phyloP scores from a whole-genome alignment of 352 stramenopile genomes.

The Globisporangium camurandrum region DNA sequence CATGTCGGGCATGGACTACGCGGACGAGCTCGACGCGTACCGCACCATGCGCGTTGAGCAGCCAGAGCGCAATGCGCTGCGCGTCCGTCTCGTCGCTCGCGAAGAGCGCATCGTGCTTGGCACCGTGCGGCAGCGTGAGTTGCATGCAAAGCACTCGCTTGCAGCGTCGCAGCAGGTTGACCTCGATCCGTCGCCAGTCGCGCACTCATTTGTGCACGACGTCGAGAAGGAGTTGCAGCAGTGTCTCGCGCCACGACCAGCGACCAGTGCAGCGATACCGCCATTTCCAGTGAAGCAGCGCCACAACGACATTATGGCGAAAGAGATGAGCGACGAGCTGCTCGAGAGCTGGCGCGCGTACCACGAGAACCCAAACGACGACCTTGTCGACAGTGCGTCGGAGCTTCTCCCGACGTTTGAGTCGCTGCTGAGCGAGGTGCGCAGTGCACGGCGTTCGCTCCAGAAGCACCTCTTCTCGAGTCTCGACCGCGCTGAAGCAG shows the following conservation, averaged over 20 bases:
- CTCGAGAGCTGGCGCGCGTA: slow-evolving; percentile 32
- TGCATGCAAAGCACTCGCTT: neutral
- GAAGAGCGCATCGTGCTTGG: slow-evolving; percentile 17
- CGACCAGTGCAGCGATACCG: neutral
- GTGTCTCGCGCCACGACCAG: slow-evolving; percentile 7
- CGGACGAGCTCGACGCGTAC: slow-evolving; percentile 18
- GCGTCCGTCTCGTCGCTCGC: slow-evolving; percentile 10
- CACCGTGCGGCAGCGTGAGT: neutral
- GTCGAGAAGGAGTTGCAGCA: slow-evolving; percentile 11
- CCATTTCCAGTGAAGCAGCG: slow-evolving; percentile 17
- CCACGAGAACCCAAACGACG: slow-evolving; percentile 13
- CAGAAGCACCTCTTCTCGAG: neutral
- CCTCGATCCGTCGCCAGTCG: slow-evolving; percentile 7
- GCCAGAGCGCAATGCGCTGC: slow-evolving; percentile 17
- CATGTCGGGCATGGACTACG: neutral
- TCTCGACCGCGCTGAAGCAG: no score
- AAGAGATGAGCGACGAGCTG: slow-evolving; percentile 30
- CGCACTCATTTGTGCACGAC: slow-evolving; percentile 12
- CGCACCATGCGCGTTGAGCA: slow-evolving; percentile 3
- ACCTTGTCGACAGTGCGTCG: slow-evolving; percentile 3
- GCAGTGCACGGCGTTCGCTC: neutral
- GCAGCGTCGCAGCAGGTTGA: slow-evolving; percentile 1
- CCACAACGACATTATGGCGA: slow-evolving; percentile 20
- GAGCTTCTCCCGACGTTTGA: slow-evolving; percentile 8
- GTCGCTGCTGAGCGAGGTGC: slow-evolving; percentile 15